These are phyloP conservation scores for Seiridium unicorne DNA, from an alignment of 2,329 filamentous ascomycete species.

Conservation along the genomic window DNA sequence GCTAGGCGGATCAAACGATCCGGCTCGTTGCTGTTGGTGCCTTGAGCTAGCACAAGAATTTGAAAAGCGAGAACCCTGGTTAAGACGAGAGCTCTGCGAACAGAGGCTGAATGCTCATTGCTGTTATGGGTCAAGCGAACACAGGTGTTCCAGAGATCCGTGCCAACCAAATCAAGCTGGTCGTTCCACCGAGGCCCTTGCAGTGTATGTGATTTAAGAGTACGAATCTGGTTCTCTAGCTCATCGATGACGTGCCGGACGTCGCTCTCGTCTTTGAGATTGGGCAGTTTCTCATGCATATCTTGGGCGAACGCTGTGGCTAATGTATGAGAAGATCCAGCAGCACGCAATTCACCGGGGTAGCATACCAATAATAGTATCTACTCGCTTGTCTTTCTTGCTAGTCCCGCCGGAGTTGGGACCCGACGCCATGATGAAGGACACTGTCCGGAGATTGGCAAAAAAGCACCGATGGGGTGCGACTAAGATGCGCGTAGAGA, in stretches of 20 bases:
- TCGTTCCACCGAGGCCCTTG: constrained; percentile 29
- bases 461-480: background rate
- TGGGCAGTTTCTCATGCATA: constrained; percentile 25
- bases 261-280: constrained; percentile 21
- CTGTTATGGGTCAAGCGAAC: constrained; percentile 46
- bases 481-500: too few species aligned
- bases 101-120: constrained; percentile 15
- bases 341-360: background rate
- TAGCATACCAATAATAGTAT: constrained; percentile 6
- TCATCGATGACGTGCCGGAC: constrained; percentile 35
- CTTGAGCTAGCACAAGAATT: constrained; percentile 59
- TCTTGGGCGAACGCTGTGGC: constrained; percentile 22
- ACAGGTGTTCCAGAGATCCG: constrained; percentile 66
- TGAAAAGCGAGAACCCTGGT: constrained; percentile 61
- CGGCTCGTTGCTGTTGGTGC: constrained; percentile 20
- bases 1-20: constrained; percentile 55
- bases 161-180: constrained; percentile 55
- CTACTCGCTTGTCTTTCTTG: constrained; percentile 6
- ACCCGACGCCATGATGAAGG: background rate
- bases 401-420: background rate
- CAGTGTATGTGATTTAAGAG: constrained; percentile 29
- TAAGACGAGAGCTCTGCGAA: constrained; percentile 33
- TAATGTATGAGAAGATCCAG: background rate
- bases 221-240: constrained; percentile 36
- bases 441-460: background rate